phyloP scores from a whole-genome alignment of 177 flowering plant genomes.

The Vitis hybrid region DNA sequence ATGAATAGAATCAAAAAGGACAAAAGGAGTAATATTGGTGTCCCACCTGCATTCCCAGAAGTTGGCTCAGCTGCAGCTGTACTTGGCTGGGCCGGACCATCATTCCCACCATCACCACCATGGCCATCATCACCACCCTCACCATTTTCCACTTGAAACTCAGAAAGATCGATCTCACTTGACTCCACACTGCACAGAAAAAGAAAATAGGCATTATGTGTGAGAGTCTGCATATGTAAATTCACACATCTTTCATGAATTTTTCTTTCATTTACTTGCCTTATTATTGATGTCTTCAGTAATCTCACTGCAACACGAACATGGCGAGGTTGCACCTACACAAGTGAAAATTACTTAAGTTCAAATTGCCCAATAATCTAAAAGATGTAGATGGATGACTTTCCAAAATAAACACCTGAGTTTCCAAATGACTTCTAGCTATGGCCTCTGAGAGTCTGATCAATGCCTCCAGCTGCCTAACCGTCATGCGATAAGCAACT shows the following conservation, averaged over 20 bases:
- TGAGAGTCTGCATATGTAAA: neutral
- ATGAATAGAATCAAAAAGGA: neutral
- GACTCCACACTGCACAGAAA: constrained; percentile 80
- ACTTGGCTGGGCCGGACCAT: constrained; percentile 38
- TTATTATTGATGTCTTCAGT: constrained; percentile 88
- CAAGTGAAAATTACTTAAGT: neutral
- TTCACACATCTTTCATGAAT: neutral
- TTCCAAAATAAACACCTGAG: constrained; percentile 37
- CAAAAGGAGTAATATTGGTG: neutral
- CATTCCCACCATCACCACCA: constrained; percentile 29
- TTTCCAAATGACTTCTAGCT: constrained; percentile 79
- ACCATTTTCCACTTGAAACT: constrained; percentile 64
- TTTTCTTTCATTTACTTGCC: constrained; percentile 36
- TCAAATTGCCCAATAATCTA: neutral
- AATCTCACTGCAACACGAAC: constrained; percentile 72
- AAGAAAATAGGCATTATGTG: neutral
- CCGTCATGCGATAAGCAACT: constrained; percentile 98
- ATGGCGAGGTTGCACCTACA: constrained; percentile 74
- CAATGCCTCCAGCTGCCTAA: constrained; percentile 93
- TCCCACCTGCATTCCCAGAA: constrained; percentile 47
- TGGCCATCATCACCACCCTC: constrained; percentile 23
- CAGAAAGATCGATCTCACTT: constrained; percentile 87
- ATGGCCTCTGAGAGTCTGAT: constrained; percentile 91
- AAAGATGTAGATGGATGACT: too few relatives aligned
- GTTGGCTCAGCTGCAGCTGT: constrained; percentile 34